A percentile compares a stretch with the other conserved stretches of the same genome.
These are phyloP conservation scores for Plantago ovata DNA, from an alignment of 257 asterid genomes.

Conservation along the genomic window DNA sequence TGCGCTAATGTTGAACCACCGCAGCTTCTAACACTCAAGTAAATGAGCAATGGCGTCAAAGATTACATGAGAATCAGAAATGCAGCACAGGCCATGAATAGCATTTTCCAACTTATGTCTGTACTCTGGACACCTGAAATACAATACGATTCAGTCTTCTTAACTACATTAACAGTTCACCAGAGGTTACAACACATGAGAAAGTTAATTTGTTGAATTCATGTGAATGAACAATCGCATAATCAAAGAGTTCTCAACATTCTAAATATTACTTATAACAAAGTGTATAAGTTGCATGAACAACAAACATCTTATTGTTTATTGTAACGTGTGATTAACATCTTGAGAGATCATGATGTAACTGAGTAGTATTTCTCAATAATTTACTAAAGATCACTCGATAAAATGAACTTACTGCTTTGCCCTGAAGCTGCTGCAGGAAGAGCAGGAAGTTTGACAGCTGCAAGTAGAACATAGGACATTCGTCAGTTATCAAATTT, in stretches of 20 bases:
- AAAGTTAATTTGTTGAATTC: too few relatives aligned
- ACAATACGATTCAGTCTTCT: neutral
- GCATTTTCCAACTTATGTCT: constrained; percentile 15
- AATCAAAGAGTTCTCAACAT: too few relatives aligned
- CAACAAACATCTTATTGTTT: too few relatives aligned
- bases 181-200: too few relatives aligned
- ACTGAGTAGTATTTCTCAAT: neutral
- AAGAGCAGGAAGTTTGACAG: constrained; percentile 88
- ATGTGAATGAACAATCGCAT: too few relatives aligned
- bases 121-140: constrained; percentile 35
- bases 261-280: too few relatives aligned
- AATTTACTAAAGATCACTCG: too few relatives aligned
- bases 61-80: constrained; percentile 33
- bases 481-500: constrained; percentile 13
- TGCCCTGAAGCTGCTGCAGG: constrained; percentile 97
- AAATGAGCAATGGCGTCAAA: constrained; percentile 4
- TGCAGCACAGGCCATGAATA: constrained; percentile 27
- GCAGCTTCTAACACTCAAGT: constrained; percentile 19
- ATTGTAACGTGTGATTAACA: too few relatives aligned
- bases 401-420: constrained; percentile 46
- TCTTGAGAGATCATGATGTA: neutral
- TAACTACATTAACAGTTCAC: neutral
- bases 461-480: constrained; percentile 38
- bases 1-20: constrained; percentile 20
- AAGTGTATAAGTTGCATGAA: neutral